Evolutionary conservation across 768 basidiomycete genomes (phyloP), one percentile per base, ranked within the genome.

Genomic region (Kwoniella sp.): DNA sequence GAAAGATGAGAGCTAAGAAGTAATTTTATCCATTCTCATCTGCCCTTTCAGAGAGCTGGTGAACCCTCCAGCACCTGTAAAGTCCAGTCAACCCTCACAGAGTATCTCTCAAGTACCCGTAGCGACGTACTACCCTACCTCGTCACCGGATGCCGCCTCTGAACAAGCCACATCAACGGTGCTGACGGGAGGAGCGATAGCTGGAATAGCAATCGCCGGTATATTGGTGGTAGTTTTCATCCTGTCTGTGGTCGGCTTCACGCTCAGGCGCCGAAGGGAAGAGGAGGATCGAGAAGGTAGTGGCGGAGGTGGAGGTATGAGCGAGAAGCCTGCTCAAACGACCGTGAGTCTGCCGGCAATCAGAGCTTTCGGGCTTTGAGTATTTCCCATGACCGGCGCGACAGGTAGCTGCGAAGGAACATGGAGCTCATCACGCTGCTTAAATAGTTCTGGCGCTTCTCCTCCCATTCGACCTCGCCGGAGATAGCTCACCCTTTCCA

Each of bases 401-500:
- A n/a, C n/a, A n/a, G n/a, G n/a, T n/a, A n/a, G n/a, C n/a, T n/a
- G n/a, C n/a, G n/a, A n/a, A n/a, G n/a, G n/a, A n/a, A n/a, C n/a
- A n/a, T n/a, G n/a, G n/a, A n/a, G n/a, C n/a, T n/a, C n/a, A n/a
- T n/a, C n/a, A n/a, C n/a, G n/a, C n/a, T n/a, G n/a, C n/a, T n/a
- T n/a, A n/a, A n/a, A 7, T 46, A 51, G 51, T 60, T 52, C 50
- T 47, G 50, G 49, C 59, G 59, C 9, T 60, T 60, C 59, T 53
- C 59, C 0, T 60, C 59, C 15, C 49, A 36, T 27, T 48, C 40
- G 21, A 27, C 48, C 17, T 51, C 50, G 6, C 50, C 59, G 19
- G 22, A 49, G 22, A 47, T 24, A 21, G 21, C 27, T 17, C 59
- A 52, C 37, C 59, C 59, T 19, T 60, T 53, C 33, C 59, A 53